These are phyloP conservation scores for Saccharomycopsis babjevae DNA, from an alignment of 805 yeast species.

Conservation along the genomic window DNA sequence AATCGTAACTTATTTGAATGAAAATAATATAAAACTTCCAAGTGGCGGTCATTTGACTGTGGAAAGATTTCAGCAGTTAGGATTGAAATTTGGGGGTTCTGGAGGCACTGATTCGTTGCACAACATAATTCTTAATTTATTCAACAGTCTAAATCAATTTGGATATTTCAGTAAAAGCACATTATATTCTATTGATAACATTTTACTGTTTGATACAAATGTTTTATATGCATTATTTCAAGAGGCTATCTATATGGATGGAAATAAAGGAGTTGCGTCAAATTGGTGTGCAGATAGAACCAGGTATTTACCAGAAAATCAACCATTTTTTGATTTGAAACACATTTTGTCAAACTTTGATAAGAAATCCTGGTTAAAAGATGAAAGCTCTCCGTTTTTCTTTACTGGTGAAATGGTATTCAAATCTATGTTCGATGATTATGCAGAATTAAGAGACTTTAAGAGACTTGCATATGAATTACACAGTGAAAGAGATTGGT, in stretches of 20 bases:
- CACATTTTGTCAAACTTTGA: conserved; percentile 3
- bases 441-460: conserved; percentile 31
- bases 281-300: conserved; percentile 42
- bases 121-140: conserved; percentile 31
- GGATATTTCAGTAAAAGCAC: conserved; percentile 32
- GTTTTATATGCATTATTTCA: conserved; percentile 45
- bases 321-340: conserved; percentile 22
- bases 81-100: conserved; percentile 39
- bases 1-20: conserved; percentile 29
- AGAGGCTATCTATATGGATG: conserved; percentile 48
- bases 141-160: conserved; percentile 28
- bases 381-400: conserved; percentile 23
- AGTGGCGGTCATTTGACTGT: conserved; percentile 40
- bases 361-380: conserved; percentile 11
- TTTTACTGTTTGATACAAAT: conserved; percentile 41
- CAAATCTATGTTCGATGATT: conserved; percentile 41
- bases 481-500: conserved; percentile 26
- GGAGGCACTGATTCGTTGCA: conserved; percentile 44
- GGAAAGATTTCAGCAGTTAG: conserved; percentile 44
- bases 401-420: conserved; percentile 51
- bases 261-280: conserved; percentile 24
- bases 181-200: conserved; percentile 27
- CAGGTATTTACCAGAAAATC: conserved; percentile 21
- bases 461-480: conserved; percentile 31
- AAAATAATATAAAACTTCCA: conserved; percentile 32